Evolutionary conservation across 441 rosid genomes (phyloP), one percentile per base, ranked within the genome.

Genomic region (Adansonia grandidieri): DNA sequence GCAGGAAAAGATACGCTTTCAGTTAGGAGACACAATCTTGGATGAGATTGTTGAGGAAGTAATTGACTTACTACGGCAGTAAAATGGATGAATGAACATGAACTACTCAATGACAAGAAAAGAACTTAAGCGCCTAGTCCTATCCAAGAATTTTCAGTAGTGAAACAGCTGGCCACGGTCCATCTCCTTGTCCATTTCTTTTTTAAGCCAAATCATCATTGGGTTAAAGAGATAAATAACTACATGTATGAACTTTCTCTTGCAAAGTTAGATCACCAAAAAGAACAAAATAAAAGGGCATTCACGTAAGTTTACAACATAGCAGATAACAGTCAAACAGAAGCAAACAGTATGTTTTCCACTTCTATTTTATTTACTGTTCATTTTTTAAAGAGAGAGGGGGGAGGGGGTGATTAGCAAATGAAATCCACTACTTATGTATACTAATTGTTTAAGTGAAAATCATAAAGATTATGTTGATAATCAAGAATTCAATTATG

Each of bases 21-120:
- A 80, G 62, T 67, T 85, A 62, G 83, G 77, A 72, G 86, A 87
- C 74, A 13, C 63, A 10, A 82, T 78, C 80, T 53, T 82, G 66
- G 73, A 80, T 14, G 79, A 64, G 56, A 64, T 81, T 48, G 40
- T 85, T 57, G 69, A 63, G 45, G 83, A 85, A 80, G 22, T 58
- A 53, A 44, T 82, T 1, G 44, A 54, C 40, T 75, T 85, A 15
- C 20, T 76, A 22, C 44, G 68, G n/a, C 62, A 54, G 62, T 70
- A 72, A 65, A 32, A 15, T 37, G 3, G 60, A 15, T 40, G 11
- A 42, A n/a, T 32, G 37, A 1, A 32, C 37, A 32, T 32, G 37
- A 32, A 32, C 45, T 54, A 44, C 20, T 62, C n/a, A 1, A 4
- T 9, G 28, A 8, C 9, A 9, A 60, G 32, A 9, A 22, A 61